Base-by-base conservation (phyloP, 139 green algal genomes). In the Spirogloea muscicola region DNA sequence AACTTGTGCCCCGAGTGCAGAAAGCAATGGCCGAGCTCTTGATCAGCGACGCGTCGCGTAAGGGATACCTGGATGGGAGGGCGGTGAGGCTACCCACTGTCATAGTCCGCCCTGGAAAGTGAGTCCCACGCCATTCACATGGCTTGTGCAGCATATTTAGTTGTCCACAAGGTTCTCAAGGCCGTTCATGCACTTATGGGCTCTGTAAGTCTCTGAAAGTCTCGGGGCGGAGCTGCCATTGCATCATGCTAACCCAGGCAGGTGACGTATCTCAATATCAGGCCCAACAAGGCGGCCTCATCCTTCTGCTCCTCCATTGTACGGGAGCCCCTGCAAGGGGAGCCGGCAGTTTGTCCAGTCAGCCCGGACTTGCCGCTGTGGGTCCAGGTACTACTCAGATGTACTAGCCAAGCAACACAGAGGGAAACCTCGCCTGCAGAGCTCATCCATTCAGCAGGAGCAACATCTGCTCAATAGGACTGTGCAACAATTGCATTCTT, bases 11-110 rank as follows among this genome's bases (percentile, higher is more conserved):
- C 1, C 36, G 6, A 55, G 58, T 29, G 39, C 43, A 77, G 69
- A 77, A 77, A 36, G 69, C 69, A 1, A 71, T 77, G 42, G 46
- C 21, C 1, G 69, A 77, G 69, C 69, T 77, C 3, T 57, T 77
- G 9, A 57, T 77, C 25, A 36, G 27, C 18, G 69, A 77, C 38
- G 69, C 55, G 21, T 57, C 58, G 18, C 36, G 68, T 27, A 27
- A 52, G 34, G 70, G 70, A 21, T 68, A 63, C 29, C 29, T 71
- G 3, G 70, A 78, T 31, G 48, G 49, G 6, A 27, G 37, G 6
- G 40, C n/a, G n/a, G 36, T 76, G 37, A 49, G 67, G 5, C 60
- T 78, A 21, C 70, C 70, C 37, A 78, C 70, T 5, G 39, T 78
- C 13, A 58, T 69, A 34, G 70, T 78, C 16, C 55, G 70, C 0